phyloP scores from a whole-genome alignment of 192 early-diverging fungal species.

The Linnemannia exigua region DNA sequence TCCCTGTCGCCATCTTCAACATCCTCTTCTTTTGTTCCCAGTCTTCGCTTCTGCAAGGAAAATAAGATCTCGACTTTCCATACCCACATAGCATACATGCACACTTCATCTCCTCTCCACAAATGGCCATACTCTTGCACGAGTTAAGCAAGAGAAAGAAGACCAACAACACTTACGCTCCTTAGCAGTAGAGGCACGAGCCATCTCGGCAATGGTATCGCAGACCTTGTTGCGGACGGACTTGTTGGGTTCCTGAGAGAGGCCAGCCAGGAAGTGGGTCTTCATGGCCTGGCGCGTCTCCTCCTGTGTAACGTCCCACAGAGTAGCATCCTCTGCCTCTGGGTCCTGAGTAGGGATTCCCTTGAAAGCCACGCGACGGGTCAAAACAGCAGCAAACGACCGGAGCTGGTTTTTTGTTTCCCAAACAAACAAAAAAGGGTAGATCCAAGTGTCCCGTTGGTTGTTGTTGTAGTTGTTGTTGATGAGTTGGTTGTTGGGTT shows the following conservation, averaged over 20 bases:
- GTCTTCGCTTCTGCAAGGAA: too few species aligned
- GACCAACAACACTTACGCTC: slow-evolving; percentile 59
- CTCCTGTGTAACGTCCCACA: slow-evolving; percentile 83
- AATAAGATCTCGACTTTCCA: background rate
- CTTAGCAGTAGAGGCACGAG: slow-evolving; percentile 68
- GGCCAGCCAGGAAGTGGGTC: slow-evolving; percentile 81
- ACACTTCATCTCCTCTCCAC: background rate
- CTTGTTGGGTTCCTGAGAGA: slow-evolving; percentile 80
- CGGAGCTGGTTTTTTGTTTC: slow-evolving; percentile 58
- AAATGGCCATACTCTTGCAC: background rate
- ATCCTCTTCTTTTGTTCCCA: too few species aligned
- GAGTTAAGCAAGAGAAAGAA: slow-evolving; percentile 1
- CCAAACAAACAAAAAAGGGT: too few species aligned
- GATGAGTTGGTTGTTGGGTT: slow-evolving; percentile 7
- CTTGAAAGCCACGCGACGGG: slow-evolving; percentile 73
- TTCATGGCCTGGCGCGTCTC: slow-evolving; percentile 78
- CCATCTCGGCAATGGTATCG: slow-evolving; percentile 94
- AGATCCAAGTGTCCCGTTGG: background rate
- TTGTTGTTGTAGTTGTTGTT: slow-evolving; percentile 16
- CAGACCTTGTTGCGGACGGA: slow-evolving; percentile 92
- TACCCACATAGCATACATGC: background rate
- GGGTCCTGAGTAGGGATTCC: slow-evolving; percentile 58
- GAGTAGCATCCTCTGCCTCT: slow-evolving; percentile 51
- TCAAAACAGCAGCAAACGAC: slow-evolving; percentile 66
- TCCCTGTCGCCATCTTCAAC: background rate